These are phyloP conservation scores for Solanum medicagineum DNA, from an alignment of 257 asterid species.

Conservation along the genomic window DNA sequence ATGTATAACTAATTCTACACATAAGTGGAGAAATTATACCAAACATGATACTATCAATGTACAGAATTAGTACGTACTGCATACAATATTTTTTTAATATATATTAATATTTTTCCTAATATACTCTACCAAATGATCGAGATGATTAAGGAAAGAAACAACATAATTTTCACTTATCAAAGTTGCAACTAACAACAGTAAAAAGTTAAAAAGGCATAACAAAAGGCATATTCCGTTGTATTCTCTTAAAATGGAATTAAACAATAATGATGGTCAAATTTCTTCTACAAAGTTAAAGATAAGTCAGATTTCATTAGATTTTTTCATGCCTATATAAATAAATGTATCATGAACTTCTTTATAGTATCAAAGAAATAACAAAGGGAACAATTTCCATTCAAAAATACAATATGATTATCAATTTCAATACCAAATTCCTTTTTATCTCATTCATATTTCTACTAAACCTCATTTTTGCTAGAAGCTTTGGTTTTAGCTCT, in stretches of 20 bases:
- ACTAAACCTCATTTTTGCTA: not conserved
- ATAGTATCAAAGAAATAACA: not conserved
- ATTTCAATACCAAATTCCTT: not conserved
- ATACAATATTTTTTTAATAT: too few species aligned
- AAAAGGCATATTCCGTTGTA: not conserved
- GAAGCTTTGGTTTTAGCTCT: not conserved
- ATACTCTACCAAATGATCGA: fast-evolving
- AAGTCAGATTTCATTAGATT: not conserved
- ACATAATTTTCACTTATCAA: not conserved
- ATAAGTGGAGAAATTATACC: too few species aligned
- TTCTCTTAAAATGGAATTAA: not conserved
- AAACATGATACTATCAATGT: too few species aligned
- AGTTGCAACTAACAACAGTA: not conserved
- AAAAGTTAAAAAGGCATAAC: not conserved
- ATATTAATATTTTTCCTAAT: too few species aligned
- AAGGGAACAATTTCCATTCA: not conserved
- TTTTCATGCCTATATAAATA: not conserved
- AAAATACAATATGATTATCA: not conserved
- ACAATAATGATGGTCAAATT: not conserved
- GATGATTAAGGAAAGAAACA: not conserved
- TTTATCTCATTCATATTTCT: not conserved
- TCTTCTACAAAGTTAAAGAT: not conserved
- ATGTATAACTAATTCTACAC: too few species aligned
- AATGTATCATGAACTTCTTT: not conserved
- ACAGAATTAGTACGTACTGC: not conserved